Percentiles rank a stretch among this genome's conserved stretches.
These are phyloP conservation scores for Erysiphe neolycopersici DNA, from an alignment of 2,329 filamentous ascomycete genomes.

Conservation along the genomic window DNA sequence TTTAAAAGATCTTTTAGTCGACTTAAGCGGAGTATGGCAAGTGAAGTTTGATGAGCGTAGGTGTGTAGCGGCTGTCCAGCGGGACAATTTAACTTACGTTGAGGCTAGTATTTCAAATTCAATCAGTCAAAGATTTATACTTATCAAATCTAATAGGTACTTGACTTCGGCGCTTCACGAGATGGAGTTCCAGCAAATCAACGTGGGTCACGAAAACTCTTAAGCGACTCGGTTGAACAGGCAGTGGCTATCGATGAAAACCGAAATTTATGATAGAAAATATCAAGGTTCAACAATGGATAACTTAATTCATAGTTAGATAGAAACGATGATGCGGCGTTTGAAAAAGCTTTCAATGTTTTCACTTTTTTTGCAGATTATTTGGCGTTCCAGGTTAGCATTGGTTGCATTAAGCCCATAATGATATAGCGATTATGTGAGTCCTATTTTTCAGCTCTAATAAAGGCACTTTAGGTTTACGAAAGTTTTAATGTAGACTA, in stretches of 20 bases:
- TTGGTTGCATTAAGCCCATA: no score
- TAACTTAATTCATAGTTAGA: background rate
- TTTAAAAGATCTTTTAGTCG: slow-evolving; percentile 73
- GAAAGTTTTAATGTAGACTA: no score
- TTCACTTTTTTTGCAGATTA: background rate
- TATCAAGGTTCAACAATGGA: background rate
- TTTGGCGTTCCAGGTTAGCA: background rate
- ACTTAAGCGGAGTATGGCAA: slow-evolving; percentile 94
- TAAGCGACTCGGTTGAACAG: slow-evolving; percentile 6
- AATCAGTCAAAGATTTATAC: background rate
- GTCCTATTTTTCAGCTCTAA: no score
- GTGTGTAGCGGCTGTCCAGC: slow-evolving; percentile 89
- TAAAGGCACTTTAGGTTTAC: no score
- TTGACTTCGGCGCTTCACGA: slow-evolving; percentile 84
- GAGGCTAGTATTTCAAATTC: slow-evolving; percentile 36
- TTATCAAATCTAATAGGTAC: slow-evolving; percentile 31
- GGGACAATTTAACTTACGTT: slow-evolving; percentile 77
- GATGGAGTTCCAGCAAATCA: slow-evolving; percentile 59
- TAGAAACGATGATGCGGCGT: background rate
- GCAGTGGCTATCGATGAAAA: background rate
- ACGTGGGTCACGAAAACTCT: slow-evolving; percentile 50
- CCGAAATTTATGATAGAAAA: background rate
- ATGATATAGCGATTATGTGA: no score
- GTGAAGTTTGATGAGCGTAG: slow-evolving; percentile 90
- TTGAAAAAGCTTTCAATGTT: background rate